Percentiles rank a stretch among this genome's conserved stretches.
These are phyloP conservation scores for Aureobasidium melanogenum DNA, from an alignment of 2,329 filamentous ascomycete species.

Conservation along the genomic window DNA sequence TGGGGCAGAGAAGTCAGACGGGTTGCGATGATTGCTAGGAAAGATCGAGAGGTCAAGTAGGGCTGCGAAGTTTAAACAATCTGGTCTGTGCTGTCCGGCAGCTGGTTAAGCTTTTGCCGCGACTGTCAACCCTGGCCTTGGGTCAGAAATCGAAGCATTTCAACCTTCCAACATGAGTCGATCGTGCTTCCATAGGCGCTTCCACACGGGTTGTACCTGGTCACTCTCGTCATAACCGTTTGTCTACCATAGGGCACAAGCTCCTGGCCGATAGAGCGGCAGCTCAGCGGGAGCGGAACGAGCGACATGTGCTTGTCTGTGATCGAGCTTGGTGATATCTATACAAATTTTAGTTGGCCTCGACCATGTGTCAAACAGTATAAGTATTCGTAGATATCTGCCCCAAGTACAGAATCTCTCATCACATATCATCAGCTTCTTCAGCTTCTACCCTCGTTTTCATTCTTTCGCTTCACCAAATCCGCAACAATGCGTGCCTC, in stretches of 20 bases:
- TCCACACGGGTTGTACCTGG: background rate
- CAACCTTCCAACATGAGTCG: background rate
- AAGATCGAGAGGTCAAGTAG: background rate
- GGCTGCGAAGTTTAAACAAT: background rate
- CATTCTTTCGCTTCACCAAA: background rate
- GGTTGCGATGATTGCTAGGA: background rate
- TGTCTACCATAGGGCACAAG: background rate
- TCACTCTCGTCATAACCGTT: background rate
- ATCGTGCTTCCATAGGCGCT: background rate
- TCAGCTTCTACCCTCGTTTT: background rate
- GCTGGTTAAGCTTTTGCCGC: background rate
- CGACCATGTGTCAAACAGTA: background rate
- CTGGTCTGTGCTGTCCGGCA: background rate
- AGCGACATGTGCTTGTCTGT: background rate
- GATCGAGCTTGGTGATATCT: background rate
- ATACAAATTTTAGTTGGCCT: background rate
- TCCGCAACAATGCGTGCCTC: background rate
- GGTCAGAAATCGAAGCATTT: background rate
- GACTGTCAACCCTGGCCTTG: background rate
- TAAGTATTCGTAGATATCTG: background rate
- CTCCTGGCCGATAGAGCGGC: background rate
- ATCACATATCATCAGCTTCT: background rate
- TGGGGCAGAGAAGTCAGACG: constrained; percentile 3
- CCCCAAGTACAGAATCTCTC: background rate
- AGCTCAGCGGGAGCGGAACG: background rate